Conservation (phyloP, 2,329 filamentous ascomycete genomes). For the Sporothrix brunneoviolacea region DNA sequence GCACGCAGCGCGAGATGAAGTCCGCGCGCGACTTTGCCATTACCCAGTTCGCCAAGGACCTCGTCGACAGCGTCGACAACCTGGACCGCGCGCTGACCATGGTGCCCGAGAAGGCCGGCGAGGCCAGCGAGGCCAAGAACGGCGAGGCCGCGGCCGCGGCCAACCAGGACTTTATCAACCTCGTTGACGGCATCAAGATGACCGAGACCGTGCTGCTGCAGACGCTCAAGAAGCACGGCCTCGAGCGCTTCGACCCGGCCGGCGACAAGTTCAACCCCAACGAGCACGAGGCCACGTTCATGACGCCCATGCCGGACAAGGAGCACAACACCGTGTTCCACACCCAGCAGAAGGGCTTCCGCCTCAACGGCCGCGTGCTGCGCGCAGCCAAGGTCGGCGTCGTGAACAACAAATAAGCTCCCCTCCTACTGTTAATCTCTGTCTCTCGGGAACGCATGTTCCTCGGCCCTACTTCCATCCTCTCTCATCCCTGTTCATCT, state of each 20-base stretch:
- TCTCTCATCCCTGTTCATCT: neutral
- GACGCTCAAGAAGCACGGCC: conserved; percentile 87
- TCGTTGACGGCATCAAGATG: conserved; percentile 91
- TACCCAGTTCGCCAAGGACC: conserved; percentile 89
- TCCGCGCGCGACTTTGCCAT: conserved; percentile 87
- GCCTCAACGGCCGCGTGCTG: conserved; percentile 81
- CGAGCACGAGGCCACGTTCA: conserved; percentile 92
- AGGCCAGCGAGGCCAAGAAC: conserved; percentile 55
- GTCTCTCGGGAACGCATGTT: too few species aligned
- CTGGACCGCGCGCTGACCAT: conserved; percentile 83
- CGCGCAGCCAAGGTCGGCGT: conserved; percentile 94
- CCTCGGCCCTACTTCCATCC: too few species aligned
- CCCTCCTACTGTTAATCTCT: neutral
- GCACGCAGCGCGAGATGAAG: conserved; percentile 85
- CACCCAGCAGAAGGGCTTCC: conserved; percentile 93
- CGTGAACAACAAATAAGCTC: conserved; percentile 70
- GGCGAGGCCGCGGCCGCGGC: conserved; percentile 40
- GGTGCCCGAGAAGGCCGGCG: conserved; percentile 50
- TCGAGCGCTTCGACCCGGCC: conserved; percentile 80
- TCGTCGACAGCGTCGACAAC: conserved; percentile 94
- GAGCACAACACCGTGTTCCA: conserved; percentile 86
- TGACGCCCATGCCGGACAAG: conserved; percentile 79
- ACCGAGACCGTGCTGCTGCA: conserved; percentile 81
- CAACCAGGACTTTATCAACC: conserved; percentile 65
- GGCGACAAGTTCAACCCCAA: conserved; percentile 93